Conservation (phyloP, 176 grass and related monocot species). For the Cenchrus purpureus region DNA sequence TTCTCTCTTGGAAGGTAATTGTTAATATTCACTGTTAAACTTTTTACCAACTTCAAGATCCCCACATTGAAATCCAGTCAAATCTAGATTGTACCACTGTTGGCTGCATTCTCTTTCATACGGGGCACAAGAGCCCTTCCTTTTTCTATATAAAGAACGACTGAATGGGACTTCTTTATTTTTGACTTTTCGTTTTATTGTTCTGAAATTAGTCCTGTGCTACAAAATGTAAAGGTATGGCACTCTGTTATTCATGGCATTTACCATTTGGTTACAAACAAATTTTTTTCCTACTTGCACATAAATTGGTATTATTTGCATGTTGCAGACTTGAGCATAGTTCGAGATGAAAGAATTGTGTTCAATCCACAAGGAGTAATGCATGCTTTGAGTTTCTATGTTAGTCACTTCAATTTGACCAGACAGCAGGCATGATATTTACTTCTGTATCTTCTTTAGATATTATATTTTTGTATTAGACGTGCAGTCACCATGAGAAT, state of each 20-base stretch:
- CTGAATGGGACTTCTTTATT: not conserved
- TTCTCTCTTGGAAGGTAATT: constrained; percentile 81
- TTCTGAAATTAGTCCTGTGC: not conserved
- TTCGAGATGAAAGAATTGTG: constrained; percentile 64
- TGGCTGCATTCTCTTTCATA: constrained; percentile 22
- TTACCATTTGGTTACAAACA: constrained; percentile 22
- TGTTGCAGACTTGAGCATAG: constrained; percentile 66
- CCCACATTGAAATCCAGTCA: not conserved
- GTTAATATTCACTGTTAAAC: not conserved
- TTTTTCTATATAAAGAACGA: not conserved
- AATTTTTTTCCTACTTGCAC: constrained; percentile 28
- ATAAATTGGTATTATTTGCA: constrained; percentile 18
- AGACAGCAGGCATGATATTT: constrained; percentile 75
- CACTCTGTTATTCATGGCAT: not conserved
- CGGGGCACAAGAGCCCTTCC: not conserved
- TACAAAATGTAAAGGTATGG: not conserved
- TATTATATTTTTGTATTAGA: constrained; percentile 28
- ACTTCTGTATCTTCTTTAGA: constrained; percentile 21
- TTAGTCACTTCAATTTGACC: constrained; percentile 79
- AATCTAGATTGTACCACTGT: not conserved
- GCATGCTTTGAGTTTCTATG: constrained; percentile 76
- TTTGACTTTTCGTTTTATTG: not conserved
- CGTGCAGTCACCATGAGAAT: constrained; percentile 29
- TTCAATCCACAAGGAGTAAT: constrained; percentile 83
- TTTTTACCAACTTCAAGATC: constrained; percentile 5